Evolutionary conservation across 306 rosid species (phyloP), one percentile per base, ranked within the genome.

Genomic region (Medicago ruthenica): DNA sequence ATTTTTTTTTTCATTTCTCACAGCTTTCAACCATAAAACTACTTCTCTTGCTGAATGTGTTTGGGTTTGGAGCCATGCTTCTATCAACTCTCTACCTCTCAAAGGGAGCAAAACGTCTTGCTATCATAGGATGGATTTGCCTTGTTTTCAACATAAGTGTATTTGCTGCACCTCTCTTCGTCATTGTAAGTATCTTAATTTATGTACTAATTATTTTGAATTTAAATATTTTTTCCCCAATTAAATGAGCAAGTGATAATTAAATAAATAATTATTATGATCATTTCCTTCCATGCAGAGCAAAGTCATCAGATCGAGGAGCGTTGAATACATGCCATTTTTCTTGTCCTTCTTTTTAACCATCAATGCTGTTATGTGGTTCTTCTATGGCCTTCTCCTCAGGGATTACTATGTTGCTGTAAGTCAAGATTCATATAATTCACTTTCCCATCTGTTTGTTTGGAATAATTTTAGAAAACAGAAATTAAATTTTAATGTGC

Each of bases 251-350:
- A 6, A 36, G 4, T 36, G 14, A 36, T 16, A 37, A 63, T 63
- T 8, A 21, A 82, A 16, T 82, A 47, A 61, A 41, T 40, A 44
- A 20, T 34, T 42, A 27, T 53, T 31, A 41, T 71, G 0, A 9
- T 51, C 0, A 27, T 27, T 27, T 27, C 4, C 31, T 36, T 36
- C 12, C 31, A 7, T 86, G 86, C 90, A 95, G 99, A 88, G 85
- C 4, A 81, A 79, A 83, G 98, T 96, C 1, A 88, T 90, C 27
- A 77, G 57, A 75, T 90, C 98, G 0, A 87, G 85, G 85, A 92
- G 98, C 17, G 98, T 92, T 21, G 98, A 96, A 76, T 96, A 74
- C 87, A 90, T 96, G 99, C 99, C 98, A 0, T 89, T 96, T 60
- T 83, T 83, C 15, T n/a, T 96, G 51, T 92, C 99, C 42, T 72